A percentile compares a stretch with the other conserved stretches of the same genome.
These are phyloP conservation scores for Ceratocystis albifundus DNA, from an alignment of 2,329 filamentous ascomycete species.

Conservation along the genomic window DNA sequence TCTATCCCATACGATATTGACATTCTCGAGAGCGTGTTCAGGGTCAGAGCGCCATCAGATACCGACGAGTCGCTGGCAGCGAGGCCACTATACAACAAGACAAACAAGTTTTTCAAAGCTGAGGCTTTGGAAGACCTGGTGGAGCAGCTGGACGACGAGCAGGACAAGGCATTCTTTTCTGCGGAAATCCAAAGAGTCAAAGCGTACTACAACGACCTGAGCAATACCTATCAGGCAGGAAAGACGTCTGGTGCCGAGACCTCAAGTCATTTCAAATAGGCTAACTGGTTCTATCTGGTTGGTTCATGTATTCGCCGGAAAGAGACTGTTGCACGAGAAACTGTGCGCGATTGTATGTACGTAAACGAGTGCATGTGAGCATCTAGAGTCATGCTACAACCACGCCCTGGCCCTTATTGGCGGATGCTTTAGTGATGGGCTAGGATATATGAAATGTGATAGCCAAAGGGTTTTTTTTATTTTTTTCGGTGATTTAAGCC, in stretches of 20 bases:
- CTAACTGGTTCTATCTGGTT: neutral
- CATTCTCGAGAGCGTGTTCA: slow-evolving; percentile 45
- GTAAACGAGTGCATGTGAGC: neutral
- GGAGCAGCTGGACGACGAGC: slow-evolving; percentile 30
- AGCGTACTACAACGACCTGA: slow-evolving; percentile 36
- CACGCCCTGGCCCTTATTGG: neutral
- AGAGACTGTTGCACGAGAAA: neutral
- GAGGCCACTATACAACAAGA: slow-evolving; percentile 42
- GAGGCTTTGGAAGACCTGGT: slow-evolving; percentile 35
- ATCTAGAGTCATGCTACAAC: neutral
- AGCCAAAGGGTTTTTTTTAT: neutral
- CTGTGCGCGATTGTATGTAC: neutral
- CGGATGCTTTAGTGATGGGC: too few species aligned
- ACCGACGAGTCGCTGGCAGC: slow-evolving; percentile 31
- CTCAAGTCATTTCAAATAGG: slow-evolving; percentile 40
- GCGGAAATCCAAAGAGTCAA: slow-evolving; percentile 40
- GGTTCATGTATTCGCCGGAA: neutral
- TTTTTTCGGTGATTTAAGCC: neutral
- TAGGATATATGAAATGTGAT: neutral
- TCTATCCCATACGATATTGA: slow-evolving; percentile 47
- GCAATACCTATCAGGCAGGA: slow-evolving; percentile 39
- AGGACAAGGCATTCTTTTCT: slow-evolving; percentile 30
- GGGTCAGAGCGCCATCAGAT: slow-evolving; percentile 35
- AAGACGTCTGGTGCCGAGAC: slow-evolving; percentile 36
- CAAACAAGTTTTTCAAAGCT: slow-evolving; percentile 44